These are phyloP conservation scores for Sphagnum contortum DNA, from an alignment of 225 moss, liverwort and hornwort genomes.

Conservation along the genomic window DNA sequence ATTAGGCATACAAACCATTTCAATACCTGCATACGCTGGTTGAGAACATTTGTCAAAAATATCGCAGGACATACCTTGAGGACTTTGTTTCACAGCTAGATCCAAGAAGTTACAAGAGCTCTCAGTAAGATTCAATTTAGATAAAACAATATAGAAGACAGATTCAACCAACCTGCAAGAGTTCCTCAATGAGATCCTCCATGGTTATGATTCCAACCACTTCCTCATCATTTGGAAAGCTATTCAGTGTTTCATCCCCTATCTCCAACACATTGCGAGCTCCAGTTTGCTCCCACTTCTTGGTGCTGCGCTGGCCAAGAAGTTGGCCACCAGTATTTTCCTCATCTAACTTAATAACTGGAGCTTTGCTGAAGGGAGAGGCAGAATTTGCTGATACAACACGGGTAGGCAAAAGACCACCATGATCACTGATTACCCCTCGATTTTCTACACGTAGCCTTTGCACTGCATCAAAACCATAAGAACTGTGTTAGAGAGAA, in stretches of 20 bases:
- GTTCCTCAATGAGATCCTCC: conserved; percentile 96
- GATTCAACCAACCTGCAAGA: conserved; percentile 48
- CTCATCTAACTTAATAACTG: conserved; percentile 12
- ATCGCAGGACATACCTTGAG: too few relatives aligned
- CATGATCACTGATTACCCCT: conserved; percentile 7
- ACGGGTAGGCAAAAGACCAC: conserved; percentile 7
- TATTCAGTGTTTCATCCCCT: conserved; percentile 27
- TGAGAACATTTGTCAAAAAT: too few relatives aligned
- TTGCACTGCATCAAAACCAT: too few relatives aligned
- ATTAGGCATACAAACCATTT: too few relatives aligned
- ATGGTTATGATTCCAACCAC: conserved; percentile 92
- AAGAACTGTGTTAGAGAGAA: background rate
- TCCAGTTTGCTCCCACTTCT: conserved; percentile 27
- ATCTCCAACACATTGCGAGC: conserved; percentile 31
- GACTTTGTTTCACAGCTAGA: too few relatives aligned
- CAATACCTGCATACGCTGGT: too few relatives aligned
- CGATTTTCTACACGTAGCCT: background rate
- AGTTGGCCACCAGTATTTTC: conserved; percentile 17
- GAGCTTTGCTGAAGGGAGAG: background rate
- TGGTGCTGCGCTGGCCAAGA: conserved; percentile 21
- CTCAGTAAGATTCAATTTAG: too few relatives aligned
- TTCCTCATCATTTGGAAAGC: conserved; percentile 60
- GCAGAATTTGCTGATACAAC: conserved; percentile 1
- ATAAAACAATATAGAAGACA: too few relatives aligned
- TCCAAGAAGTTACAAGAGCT: too few relatives aligned